Conservation (phyloP, 1,284 basidiomycete genomes). For the Ustilago hordei region DNA sequence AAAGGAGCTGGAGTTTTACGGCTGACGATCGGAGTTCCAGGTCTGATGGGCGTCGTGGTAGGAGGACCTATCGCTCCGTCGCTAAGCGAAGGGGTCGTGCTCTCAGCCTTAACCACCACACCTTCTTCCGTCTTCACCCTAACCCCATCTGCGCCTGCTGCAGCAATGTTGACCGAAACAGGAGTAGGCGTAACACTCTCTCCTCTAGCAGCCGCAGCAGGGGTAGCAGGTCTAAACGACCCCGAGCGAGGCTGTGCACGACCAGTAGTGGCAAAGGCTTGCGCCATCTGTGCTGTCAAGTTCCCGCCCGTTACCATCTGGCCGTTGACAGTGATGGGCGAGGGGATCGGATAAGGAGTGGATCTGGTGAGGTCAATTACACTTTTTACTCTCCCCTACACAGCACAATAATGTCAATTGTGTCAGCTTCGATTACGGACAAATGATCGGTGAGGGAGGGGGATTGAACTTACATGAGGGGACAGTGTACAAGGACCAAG, state of each 20-base stretch:
- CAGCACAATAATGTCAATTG: neutral
- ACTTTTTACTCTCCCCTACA: neutral
- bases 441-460: neutral
- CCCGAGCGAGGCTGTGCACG: neutral
- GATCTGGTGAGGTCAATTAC: slow-evolving; percentile 2
- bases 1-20: no score
- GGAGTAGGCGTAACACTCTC: neutral
- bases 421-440: no score
- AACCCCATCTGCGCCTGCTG: neutral
- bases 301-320: neutral
- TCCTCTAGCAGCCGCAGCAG: neutral
- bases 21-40: neutral
- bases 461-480: neutral
- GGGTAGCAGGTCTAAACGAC: neutral
- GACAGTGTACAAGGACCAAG: neutral
- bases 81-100: neutral
- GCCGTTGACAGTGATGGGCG: neutral
- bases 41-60: neutral
- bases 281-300: neutral
- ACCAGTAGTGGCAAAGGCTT: slow-evolving; percentile 3
- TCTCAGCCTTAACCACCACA: neutral
- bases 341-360: neutral
- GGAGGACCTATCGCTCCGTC: neutral
- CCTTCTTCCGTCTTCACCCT: neutral
- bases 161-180: neutral